Conservation (phyloP, 805 yeast species). For the Suhomyces faveliae region DNA sequence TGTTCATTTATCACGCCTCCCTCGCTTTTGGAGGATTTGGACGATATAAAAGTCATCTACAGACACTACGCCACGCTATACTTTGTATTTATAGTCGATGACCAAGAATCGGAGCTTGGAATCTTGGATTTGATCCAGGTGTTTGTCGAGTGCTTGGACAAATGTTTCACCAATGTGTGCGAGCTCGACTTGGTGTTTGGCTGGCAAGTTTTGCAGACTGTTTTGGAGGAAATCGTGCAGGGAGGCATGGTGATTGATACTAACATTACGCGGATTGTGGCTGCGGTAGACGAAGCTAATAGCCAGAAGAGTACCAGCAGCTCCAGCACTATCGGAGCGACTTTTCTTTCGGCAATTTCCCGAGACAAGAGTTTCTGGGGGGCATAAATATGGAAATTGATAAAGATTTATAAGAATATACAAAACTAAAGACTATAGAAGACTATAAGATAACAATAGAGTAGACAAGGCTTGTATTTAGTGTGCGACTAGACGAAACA, state of each 20-base stretch:
- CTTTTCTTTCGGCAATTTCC: constrained; percentile 25
- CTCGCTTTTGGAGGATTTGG: constrained; percentile 64
- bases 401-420: no score
- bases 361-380: constrained; percentile 29
- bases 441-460: no score
- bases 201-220: constrained; percentile 94
- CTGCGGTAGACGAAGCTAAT: constrained; percentile 74
- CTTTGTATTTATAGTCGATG: constrained; percentile 93
- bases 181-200: constrained; percentile 97
- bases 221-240: constrained; percentile 86
- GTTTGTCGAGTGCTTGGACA: constrained; percentile 90
- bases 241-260: constrained; percentile 99
- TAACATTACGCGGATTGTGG: constrained; percentile 74
- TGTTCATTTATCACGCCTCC: constrained; percentile 92
- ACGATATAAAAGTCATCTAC: constrained; percentile 84
- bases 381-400: constrained; percentile 8
- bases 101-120: constrained; percentile 92
- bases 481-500: no score
- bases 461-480: no score
- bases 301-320: constrained; percentile 38
- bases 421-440: no score
- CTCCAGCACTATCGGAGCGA: constrained; percentile 17
- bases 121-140: constrained; percentile 93
- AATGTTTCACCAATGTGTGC: constrained; percentile 91
- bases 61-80: constrained; percentile 94